Percentiles rank a stretch among this genome's conserved stretches.
Conservation (phyloP, 345 rosid genomes). For the Acer campestre region DNA sequence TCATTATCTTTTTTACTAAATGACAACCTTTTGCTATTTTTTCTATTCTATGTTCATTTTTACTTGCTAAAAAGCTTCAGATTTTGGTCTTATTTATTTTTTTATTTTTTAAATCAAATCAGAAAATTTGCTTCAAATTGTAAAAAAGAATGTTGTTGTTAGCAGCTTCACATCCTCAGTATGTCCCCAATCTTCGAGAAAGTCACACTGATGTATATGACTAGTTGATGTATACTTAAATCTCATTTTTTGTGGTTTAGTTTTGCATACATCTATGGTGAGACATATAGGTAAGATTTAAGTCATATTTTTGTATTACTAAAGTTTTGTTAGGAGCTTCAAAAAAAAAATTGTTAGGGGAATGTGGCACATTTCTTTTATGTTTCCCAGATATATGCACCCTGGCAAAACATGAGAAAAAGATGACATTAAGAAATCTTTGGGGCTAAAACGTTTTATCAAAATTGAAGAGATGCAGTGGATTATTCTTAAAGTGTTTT, state of each 20-base stretch:
- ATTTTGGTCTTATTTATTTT: background rate
- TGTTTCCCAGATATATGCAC: background rate
- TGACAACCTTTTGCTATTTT: background rate
- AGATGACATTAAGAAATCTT: background rate
- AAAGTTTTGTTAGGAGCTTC: no score
- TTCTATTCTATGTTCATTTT: background rate
- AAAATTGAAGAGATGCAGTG: slow-evolving; percentile 1
- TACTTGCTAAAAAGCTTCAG: background rate
- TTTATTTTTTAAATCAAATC: background rate
- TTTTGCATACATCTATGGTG: background rate
- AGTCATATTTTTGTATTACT: background rate
- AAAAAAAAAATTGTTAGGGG: no score
- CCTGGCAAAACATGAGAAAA: background rate
- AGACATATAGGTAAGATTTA: background rate
- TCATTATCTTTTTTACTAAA: background rate
- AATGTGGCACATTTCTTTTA: background rate
- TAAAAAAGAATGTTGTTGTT: background rate
- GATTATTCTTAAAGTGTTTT: background rate
- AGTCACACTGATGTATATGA: background rate
- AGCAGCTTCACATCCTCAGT: background rate
- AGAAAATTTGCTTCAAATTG: background rate
- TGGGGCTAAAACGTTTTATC: background rate
- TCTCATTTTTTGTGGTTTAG: background rate
- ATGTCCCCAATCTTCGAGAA: background rate
- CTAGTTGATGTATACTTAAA: background rate